These are phyloP conservation scores for Hymenochaete sp. DNA, from an alignment of 1,284 basidiomycete species.

Conservation along the genomic window DNA sequence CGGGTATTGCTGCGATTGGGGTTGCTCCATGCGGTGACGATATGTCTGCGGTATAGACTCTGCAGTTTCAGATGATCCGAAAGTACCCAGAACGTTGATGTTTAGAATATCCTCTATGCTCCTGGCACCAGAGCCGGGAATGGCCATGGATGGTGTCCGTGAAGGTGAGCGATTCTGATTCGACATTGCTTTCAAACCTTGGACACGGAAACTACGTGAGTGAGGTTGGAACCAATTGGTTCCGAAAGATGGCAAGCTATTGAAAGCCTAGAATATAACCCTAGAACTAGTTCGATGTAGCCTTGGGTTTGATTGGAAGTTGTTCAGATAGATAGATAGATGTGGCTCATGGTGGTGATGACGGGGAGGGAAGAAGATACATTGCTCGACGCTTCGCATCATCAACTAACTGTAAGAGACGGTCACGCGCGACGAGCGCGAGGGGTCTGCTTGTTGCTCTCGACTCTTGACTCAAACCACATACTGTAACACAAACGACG, in stretches of 20 bases:
- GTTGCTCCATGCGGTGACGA: not conserved
- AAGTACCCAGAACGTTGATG: constrained; percentile 11
- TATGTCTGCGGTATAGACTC: not conserved
- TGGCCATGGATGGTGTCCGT: constrained; percentile 16
- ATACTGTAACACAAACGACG: not conserved
- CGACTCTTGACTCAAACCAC: not conserved
- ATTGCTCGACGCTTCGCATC: too few relatives aligned
- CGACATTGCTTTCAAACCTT: constrained; percentile 7
- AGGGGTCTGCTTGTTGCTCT: not conserved
- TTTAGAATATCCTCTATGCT: constrained; percentile 18
- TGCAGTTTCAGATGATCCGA: too few relatives aligned
- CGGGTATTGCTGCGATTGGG: not conserved
- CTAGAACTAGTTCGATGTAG: not conserved
- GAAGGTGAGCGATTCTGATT: constrained; percentile 13
- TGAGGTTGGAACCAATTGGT: not conserved
- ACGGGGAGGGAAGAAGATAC: too few relatives aligned
- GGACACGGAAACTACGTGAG: not conserved
- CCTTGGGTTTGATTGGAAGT: too few relatives aligned
- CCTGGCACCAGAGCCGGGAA: constrained; percentile 12
- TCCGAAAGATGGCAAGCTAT: not conserved
- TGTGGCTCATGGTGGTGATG: too few relatives aligned
- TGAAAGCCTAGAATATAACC: not conserved
- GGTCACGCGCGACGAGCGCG: not conserved
- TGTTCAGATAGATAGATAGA: too few relatives aligned
- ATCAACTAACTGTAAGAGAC: too few relatives aligned